Base-by-base conservation (phyloP, 2,329 filamentous ascomycete genomes). In the Colletotrichum sp. region DNA sequence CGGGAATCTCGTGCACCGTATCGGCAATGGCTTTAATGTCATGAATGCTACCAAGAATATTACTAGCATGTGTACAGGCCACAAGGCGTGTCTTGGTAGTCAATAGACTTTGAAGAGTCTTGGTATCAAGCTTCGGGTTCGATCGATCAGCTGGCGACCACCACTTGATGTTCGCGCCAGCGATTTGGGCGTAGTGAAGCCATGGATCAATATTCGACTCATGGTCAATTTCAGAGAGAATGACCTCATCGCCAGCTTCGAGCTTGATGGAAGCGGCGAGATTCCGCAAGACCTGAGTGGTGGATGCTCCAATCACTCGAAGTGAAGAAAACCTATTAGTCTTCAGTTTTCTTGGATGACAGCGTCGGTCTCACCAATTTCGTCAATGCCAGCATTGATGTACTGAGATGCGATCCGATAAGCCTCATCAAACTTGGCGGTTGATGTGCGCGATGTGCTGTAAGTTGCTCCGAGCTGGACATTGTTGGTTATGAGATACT, bases 381-480 rank as follows among this genome's bases (percentile, higher is more conserved):
- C 93, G 60, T 93, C 90, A 3, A 87, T 84, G 1, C 85, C 82
- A 5, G 93, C 92, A 81, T 95, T 95, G 80, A 96, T 90, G 80
- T 94, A 96, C 74, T 87, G 88, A 8, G 94, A 94, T 1, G 91
- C 93, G 1, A 93, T 92, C 67, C 88, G 84, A 79, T 92, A 92
- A 13, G 92, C 94, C 34, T 88, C 85, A 4, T 86, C 83, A 80
- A 93, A 94, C 30, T 89, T 87, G n/a, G 86, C 64, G 84, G 2
- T 91, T 94, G 0, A 93, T 92, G 57, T 87, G 84, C 77, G 90
- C 85, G 13, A 92, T 90, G 2, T 91, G 6, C 86, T 85, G 81
- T 96, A 96, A 0, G 90, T 92, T 3, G 93, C 93, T 22, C 94
- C 94, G 1, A 96, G 89, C 82, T 96, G 94, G 55, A 96, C 94